Percentiles rank a stretch among this genome's conserved stretches.
Conservation (phyloP, 2,329 filamentous ascomycete genomes). For the Fusarium newnesense region DNA sequence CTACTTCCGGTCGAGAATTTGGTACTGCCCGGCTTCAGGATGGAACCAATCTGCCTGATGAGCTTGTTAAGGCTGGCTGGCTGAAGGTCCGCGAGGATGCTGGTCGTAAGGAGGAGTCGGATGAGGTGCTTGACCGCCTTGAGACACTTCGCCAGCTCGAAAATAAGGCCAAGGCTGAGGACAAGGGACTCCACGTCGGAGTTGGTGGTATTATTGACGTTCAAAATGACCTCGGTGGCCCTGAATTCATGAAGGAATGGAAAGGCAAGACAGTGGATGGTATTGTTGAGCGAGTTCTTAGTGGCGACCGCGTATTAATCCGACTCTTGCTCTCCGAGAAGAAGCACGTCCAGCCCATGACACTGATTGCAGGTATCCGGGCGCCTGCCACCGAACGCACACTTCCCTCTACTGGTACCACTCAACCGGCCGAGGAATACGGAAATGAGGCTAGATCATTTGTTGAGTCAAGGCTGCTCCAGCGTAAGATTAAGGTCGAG, state of each 20-base stretch:
- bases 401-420: slow-evolving; percentile 79
- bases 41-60: slow-evolving; percentile 81
- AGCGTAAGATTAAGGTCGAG: slow-evolving; percentile 84
- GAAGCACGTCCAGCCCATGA: slow-evolving; percentile 89
- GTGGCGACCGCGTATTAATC: slow-evolving; percentile 88
- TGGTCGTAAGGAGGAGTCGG: slow-evolving; percentile 87
- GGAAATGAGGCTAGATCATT: slow-evolving; percentile 90
- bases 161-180: slow-evolving; percentile 78
- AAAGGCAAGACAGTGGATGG: slow-evolving; percentile 88
- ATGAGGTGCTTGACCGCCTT: slow-evolving; percentile 76
- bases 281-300: slow-evolving; percentile 90
- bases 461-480: slow-evolving; percentile 85
- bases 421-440: slow-evolving; percentile 86
- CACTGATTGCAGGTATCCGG: slow-evolving; percentile 88
- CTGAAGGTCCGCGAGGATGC: slow-evolving; percentile 94
- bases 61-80: slow-evolving; percentile 89
- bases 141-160: slow-evolving; percentile 83
- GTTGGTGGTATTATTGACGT: slow-evolving; percentile 76
- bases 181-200: slow-evolving; percentile 83
- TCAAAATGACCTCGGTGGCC: slow-evolving; percentile 81
- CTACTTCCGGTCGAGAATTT: slow-evolving; percentile 87
- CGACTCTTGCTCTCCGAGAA: slow-evolving; percentile 82
- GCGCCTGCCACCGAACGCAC: slow-evolving; percentile 89
- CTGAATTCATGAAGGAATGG: slow-evolving; percentile 83
- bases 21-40: slow-evolving; percentile 81